Conservation (phyloP, 2,329 filamentous ascomycete species). For the Aquanectria penicillioides region DNA sequence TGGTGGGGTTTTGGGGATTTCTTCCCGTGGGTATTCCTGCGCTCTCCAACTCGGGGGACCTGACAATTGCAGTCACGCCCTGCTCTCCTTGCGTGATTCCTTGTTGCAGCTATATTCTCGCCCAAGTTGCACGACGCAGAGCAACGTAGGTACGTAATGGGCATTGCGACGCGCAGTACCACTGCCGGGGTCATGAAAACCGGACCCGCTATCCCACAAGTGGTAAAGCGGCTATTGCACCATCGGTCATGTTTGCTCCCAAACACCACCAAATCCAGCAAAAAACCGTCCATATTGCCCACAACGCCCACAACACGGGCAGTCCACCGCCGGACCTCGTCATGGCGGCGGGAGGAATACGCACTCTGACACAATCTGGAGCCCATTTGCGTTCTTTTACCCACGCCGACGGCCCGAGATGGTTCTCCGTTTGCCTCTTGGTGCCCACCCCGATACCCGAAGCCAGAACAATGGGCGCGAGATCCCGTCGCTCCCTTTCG, state of each 20-base stretch:
- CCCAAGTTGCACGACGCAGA: not conserved
- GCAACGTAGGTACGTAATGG: slow-evolving; percentile 8
- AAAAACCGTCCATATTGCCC: slow-evolving; percentile 1
- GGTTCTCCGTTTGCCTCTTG: not conserved
- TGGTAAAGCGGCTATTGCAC: slow-evolving; percentile 41
- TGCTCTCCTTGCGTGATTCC: not conserved
- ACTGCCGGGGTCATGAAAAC: slow-evolving; percentile 9
- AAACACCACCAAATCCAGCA: slow-evolving; percentile 18
- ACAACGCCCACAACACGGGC: slow-evolving; percentile 24
- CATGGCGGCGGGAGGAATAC: slow-evolving; percentile 17
- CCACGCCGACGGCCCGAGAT: slow-evolving; percentile 26
- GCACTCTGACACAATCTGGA: not conserved
- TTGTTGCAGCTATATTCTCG: not conserved
- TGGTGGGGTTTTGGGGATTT: not conserved
- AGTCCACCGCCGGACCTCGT: slow-evolving; percentile 22
- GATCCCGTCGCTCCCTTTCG: not conserved
- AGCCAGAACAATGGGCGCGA: slow-evolving; percentile 4
- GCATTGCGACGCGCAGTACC: not conserved
- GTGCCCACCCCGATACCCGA: slow-evolving; percentile 32
- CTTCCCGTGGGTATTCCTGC: slow-evolving; percentile 5
- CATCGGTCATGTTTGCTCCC: slow-evolving; percentile 34
- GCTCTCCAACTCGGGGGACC: too few relatives aligned
- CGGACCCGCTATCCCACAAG: slow-evolving; percentile 31
- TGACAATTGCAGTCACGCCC: too few relatives aligned
- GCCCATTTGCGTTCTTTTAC: not conserved